Evolutionary conservation across 306 rosid genomes (phyloP).

Genomic region (Prunus kanzakura): DNA sequence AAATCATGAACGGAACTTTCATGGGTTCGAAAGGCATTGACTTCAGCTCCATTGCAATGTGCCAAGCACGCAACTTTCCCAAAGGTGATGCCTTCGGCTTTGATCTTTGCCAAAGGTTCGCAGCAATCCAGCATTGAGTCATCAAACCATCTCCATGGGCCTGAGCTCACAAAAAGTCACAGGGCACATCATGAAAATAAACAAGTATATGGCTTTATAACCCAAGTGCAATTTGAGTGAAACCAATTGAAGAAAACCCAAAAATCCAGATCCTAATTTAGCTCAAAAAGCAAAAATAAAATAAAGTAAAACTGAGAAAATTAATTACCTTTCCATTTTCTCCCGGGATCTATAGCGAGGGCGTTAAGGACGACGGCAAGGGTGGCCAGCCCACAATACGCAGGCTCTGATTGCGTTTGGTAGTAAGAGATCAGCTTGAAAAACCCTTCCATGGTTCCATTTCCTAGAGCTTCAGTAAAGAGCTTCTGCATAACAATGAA

Average conservation of each 20-base stretch:
- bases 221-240: neutral
- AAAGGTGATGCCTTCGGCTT: conserved; percentile 73
- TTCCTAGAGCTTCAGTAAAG: conserved; percentile 59
- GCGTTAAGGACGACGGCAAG: conserved; percentile 87
- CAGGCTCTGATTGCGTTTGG: conserved; percentile 95
- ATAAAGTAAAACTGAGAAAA: neutral
- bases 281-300: neutral
- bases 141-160: conserved; percentile 99
- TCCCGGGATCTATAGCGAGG: conserved; percentile 89
- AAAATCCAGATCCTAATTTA: neutral
- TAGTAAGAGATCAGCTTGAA: conserved; percentile 81
- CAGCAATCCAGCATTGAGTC: conserved; percentile 96
- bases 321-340: conserved; percentile 89
- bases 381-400: conserved; percentile 77
- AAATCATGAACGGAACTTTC: conserved; percentile 54
- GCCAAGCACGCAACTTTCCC: conserved; percentile 94
- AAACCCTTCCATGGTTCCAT: conserved; percentile 80
- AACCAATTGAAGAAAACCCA: neutral
- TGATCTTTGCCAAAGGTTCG: conserved; percentile 66
- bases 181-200: neutral
- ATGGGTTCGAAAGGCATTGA: conserved; percentile 53
- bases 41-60: conserved; percentile 82
- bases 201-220: neutral
- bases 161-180: conserved; percentile 31
- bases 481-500: conserved; percentile 37